Evolutionary conservation across 768 basidiomycete species (phyloP).

Genomic region (Kwoniella sp.): DNA sequence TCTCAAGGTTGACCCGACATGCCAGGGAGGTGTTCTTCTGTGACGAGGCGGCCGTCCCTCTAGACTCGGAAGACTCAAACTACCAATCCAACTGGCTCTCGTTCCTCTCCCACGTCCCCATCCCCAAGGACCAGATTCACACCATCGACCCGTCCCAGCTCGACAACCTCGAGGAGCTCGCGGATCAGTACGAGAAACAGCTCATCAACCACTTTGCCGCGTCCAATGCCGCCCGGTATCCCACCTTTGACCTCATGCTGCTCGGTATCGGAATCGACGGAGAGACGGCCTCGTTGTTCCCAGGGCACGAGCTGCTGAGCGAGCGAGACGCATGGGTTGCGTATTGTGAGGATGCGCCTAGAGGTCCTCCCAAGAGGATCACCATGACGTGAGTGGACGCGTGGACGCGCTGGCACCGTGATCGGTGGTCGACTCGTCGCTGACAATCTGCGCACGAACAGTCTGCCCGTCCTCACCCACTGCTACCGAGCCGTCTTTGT

Average conservation of each 20-base stretch:
- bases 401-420: neutral
- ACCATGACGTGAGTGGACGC: constrained; percentile 65
- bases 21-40: constrained; percentile 98
- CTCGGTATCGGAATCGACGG: constrained; percentile 96
- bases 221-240: constrained; percentile 91
- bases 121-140: constrained; percentile 74
- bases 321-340: constrained; percentile 95
- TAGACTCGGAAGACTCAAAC: constrained; percentile 89
- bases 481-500: constrained; percentile 79
- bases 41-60: constrained; percentile 91
- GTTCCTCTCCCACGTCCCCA: constrained; percentile 78
- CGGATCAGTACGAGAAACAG: constrained; percentile 55
- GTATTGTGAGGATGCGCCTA: constrained; percentile 88
- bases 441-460: too few relatives aligned
- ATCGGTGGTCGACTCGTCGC: neutral
- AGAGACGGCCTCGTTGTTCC: constrained; percentile 97
- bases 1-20: too few relatives aligned
- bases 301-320: constrained; percentile 70
- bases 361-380: constrained; percentile 81
- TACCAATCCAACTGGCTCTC: constrained; percentile 68
- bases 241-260: constrained; percentile 93
- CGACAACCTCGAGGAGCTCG: constrained; percentile 54
- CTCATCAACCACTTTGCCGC: constrained; percentile 89
- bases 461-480: constrained; percentile 50
- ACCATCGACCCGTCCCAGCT: constrained; percentile 66